Base-by-base conservation (phyloP, 345 rosid genomes). In the Heritiera fomes region DNA sequence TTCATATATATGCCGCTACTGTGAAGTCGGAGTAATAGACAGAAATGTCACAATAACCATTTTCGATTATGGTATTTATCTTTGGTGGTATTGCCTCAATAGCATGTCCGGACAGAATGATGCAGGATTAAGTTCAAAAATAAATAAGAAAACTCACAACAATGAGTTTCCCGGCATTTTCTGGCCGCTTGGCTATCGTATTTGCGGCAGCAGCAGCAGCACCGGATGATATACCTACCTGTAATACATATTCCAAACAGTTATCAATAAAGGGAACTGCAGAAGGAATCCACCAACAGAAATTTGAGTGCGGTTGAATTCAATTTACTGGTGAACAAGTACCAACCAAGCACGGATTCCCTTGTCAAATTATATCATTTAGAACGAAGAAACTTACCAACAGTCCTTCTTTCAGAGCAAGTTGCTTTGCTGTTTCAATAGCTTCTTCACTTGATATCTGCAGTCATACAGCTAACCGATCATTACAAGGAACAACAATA, bases 201-300 rank as follows among this genome's bases (percentile, higher is more conserved):
- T 90, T 81, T 80, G 93, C 91, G 18, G 93, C 90, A 0, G 88
- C 89, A 0, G 93, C 82, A 0, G 89, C 95, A 12, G 89, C 91
- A 28, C 93, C 93, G 1, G 92, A 91, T 65, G 93, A 91, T 79
- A 91, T 90, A n/a, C 96, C 96, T 0, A 90, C 96, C 96, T 88
- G 80, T 6, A 78, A 32, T 34, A 43, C 32, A 20, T 32, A 15
- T 73, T 46, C 58, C 71, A 11, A 60, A 67, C 28, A 40, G 32
- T n/a, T 77, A 69, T 8, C 38, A 0, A 6, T 18, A 0, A 71
- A n/a, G 71, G 41, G 30, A 49, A 46, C 30, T 34, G 10, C 32
- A 38, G 6, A 56, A 68, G 8, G 28, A 43, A 49, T 45, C 69
- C 60, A 9, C 13, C 7, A 20, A 38, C n/a, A 34, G 5, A 23